Evolutionary conservation across 352 stramenopile genomes (phyloP), one percentile per base, ranked within the genome.

Genomic region (Pythium aquatile): DNA sequence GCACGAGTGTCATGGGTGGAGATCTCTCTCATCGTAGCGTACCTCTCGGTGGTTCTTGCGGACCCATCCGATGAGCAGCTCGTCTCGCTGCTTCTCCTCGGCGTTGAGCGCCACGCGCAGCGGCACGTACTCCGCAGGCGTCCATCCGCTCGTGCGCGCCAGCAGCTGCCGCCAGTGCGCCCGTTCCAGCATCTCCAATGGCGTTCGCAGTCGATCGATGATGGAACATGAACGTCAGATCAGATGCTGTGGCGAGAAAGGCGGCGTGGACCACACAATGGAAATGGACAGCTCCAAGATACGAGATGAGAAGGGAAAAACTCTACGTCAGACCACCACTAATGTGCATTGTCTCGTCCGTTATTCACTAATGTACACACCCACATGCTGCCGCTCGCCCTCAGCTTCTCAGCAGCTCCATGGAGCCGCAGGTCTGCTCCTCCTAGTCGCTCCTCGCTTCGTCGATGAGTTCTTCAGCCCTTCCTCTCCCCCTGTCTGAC

Each of bases 81-180:
- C 30, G 9, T 40, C 16, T 29, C n/a, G 9, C 11, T 56, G 56
- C 44, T 60, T 39, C 35, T 69, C 65, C 14, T 47, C 28, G 5
- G 44, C 48, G 30, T 65, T 76, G 30, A 90, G 75, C 61, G 74
- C 59, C 44, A 88, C 70, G 17, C 74, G 69, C 61, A 91, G 71
- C 37, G 82, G 77, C 40, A 78, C 67, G 57, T 83, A 88, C 5
- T 61, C 67, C 32, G 75, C 66, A 3, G 60, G 75, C 32, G 63
- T 79, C 79, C 78, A 91, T 33, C 64, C 73, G 40, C 68, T 74
- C 26, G 79, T 66, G 39, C 78, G 73, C 44, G 65, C 60, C 16
- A 88, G 55, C 5, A 91, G 63, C 42, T 63, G 55, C 47, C 54
- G 54, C 66, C 66, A 72, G 2, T 68, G 55, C 44, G 44, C 33